phyloP scores from a whole-genome alignment of 257 asterid genomes.

The Rubia yunnanensis region DNA sequence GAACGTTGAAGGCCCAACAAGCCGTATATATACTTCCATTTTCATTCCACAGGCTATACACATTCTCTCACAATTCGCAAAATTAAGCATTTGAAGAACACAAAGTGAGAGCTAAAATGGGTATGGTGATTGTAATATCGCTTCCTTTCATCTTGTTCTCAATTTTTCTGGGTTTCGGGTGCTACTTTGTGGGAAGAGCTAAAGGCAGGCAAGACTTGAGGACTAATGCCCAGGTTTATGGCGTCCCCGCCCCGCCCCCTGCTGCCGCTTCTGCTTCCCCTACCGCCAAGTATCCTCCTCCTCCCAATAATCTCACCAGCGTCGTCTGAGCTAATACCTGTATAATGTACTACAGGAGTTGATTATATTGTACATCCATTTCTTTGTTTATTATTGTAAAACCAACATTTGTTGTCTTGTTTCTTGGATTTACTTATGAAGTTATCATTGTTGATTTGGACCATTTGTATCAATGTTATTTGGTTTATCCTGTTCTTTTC shows the following conservation, averaged over 20 bases:
- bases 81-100: background rate
- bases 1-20: constrained; percentile 9
- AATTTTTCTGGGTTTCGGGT: constrained; percentile 65
- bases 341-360: background rate
- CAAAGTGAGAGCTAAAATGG: constrained; percentile 26
- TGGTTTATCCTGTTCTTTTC: no score
- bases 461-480: no score
- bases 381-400: no score
- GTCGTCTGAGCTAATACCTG: background rate
- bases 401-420: no score
- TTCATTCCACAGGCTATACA: background rate
- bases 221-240: constrained; percentile 62
- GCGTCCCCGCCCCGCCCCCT: constrained; percentile 67
- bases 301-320: background rate
- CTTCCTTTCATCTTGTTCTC: constrained; percentile 71
- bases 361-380: background rate
- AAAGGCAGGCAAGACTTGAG: constrained; percentile 65
- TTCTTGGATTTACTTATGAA: background rate
- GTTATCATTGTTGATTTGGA: no score
- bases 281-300: constrained; percentile 14
- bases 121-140: constrained; percentile 77
- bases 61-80: background rate
- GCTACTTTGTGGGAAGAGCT: constrained; percentile 70
- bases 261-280: constrained; percentile 21
- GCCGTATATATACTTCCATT: background rate